A percentile compares a stretch with the other conserved stretches of the same genome.
Conservation (phyloP, 2,329 filamentous ascomycete genomes). For the Epichloe brachyelytri region DNA sequence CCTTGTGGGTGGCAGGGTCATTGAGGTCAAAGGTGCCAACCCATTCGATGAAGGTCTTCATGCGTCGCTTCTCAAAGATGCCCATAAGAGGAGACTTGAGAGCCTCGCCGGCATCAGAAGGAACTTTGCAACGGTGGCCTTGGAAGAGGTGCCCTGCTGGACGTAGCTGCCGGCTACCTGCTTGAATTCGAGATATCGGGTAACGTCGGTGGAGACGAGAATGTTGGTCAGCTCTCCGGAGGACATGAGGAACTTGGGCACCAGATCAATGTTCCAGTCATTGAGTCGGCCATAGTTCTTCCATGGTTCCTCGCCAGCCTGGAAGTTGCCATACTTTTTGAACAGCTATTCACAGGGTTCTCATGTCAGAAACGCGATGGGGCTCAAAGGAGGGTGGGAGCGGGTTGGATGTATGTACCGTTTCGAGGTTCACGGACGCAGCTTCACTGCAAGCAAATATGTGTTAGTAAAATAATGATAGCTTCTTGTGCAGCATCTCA, state of each 20-base stretch:
- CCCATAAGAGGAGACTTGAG: constrained; percentile 91
- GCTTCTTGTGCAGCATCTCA: neutral
- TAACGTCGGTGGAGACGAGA: constrained; percentile 88
- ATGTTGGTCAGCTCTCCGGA: constrained; percentile 98
- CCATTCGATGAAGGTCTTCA: constrained; percentile 95
- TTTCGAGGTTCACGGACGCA: constrained; percentile 91
- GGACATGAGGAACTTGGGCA: constrained; percentile 97
- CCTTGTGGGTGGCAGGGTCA: constrained; percentile 79
- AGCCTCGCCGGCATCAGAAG: constrained; percentile 82
- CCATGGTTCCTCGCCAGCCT: constrained; percentile 77
- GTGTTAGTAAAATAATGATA: constrained; percentile 13
- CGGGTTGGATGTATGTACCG: constrained; percentile 40
- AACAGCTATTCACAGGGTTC: constrained; percentile 52
- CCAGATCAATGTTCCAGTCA: constrained; percentile 99
- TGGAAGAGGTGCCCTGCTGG: constrained; percentile 70
- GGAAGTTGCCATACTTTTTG: constrained; percentile 86
- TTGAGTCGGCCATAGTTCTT: constrained; percentile 93
- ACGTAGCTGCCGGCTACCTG: constrained; percentile 94
- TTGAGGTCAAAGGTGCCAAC: constrained; percentile 73
- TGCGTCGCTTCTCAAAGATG: constrained; percentile 91
- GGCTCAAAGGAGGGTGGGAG: constrained; percentile 7
- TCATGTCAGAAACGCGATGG: constrained; percentile 9
- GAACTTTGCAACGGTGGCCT: constrained; percentile 90
- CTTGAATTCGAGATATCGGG: constrained; percentile 81
- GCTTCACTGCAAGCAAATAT: constrained; percentile 49